Evolutionary conservation across 139 green algal genomes (phyloP), one percentile per base, ranked within the genome.

Genomic region (Chlorella sp.): DNA sequence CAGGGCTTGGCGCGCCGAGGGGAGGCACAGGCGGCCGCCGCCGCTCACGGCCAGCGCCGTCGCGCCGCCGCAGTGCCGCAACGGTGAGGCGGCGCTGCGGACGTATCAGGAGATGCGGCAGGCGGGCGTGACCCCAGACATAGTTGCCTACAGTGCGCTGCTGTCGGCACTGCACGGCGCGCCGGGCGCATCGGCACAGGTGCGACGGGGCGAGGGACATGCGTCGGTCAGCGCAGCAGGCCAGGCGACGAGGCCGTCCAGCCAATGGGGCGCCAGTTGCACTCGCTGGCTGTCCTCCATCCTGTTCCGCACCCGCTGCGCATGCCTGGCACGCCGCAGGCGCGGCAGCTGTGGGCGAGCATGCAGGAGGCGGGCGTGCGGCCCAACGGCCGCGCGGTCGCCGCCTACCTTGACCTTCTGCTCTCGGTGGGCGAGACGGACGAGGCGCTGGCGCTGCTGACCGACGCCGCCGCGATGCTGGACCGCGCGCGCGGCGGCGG

Each of bases 111-210:
- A 68, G 15, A 71, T 78, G 72, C 38, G 41, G 41, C 4, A 33
- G 46, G 33, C 11, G 29, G 8, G 42, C 7, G 41, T 78, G 59
- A 25, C 31, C n/a, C 72, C 72, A 6, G 72, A 78, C 36, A 61
- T 78, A 0, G 72, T 71, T 17, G 46, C 72, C 35, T 78, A 78
- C 61, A 71, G 60, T 25, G 63, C 72, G 12, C 45, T 78, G 72
- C 72, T 78, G 5, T 35, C 45, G 1, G 60, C 72, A 0, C 60
- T 78, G 35, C 72, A 78, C 25, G 72, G 72, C 46, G 33, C 72
- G 0, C 72, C 45, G n/a, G n/a, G n/a, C n/a, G n/a, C n/a, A n/a
- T n/a, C n/a, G n/a, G n/a, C n/a, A n/a, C n/a, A n/a, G n/a, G n/a
- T n/a, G n/a, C n/a, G n/a, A n/a, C n/a, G n/a, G n/a, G n/a, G n/a